Evolutionary conservation across 129 eudicot species (phyloP).

Genomic region (Flaveria brownii): DNA sequence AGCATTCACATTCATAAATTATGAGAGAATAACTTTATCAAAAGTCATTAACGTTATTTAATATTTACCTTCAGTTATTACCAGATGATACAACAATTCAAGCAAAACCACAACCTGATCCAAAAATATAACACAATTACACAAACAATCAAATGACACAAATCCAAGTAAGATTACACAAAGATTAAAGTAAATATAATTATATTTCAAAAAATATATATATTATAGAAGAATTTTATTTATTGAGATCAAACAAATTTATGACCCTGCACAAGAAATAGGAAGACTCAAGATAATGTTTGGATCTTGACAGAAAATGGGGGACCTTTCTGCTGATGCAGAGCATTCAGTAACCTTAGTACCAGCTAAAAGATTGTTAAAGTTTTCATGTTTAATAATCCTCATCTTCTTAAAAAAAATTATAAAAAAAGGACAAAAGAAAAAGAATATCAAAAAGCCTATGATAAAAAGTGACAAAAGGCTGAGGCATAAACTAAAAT

Average conservation of each 20-base stretch:
- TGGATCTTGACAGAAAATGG: conserved; percentile 20
- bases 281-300: conserved; percentile 17
- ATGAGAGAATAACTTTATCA: conserved; percentile 12
- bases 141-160: background rate
- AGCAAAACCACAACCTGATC: conserved; percentile 15
- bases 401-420: background rate
- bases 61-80: conserved; percentile 23
- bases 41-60: conserved; percentile 5
- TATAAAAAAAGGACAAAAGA: background rate
- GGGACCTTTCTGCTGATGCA: conserved; percentile 30
- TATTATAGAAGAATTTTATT: conserved; percentile 1
- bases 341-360: conserved; percentile 31
- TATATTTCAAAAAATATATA: background rate
- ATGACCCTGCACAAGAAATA: conserved; percentile 17
- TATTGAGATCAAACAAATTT: too few relatives aligned
- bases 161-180: conserved; percentile 9
- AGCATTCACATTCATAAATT: conserved; percentile 29
- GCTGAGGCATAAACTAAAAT: conserved; percentile 29
- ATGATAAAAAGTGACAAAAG: conserved; percentile 33
- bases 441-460: background rate
- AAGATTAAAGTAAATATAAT: background rate
- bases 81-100: conserved; percentile 17
- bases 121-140: conserved; percentile 3
- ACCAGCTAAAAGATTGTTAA: conserved; percentile 19
- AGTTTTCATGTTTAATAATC: background rate